Evolutionary conservation across 305 asterid genomes (phyloP).

Genomic region (Rubia peregrina): DNA sequence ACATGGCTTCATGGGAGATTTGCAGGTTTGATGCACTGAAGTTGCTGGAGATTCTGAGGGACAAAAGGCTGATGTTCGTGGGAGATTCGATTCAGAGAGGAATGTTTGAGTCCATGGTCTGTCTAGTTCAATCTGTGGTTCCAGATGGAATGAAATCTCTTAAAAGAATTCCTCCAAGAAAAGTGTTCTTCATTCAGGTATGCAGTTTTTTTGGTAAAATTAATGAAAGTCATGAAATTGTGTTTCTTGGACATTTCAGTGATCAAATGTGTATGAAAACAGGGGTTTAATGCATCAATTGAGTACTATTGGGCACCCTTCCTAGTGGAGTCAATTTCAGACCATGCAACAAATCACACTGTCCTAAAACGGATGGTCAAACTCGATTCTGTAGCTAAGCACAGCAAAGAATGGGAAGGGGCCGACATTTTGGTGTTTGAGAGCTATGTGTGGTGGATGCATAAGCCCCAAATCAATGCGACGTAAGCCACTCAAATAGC

Average conservation of each 20-base stretch:
- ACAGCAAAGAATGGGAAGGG: constrained; percentile 64
- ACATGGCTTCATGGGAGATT: neutral
- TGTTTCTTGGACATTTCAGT: neutral
- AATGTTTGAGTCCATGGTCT: constrained; percentile 95
- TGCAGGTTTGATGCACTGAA: constrained; percentile 71
- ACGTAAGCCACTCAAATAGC: constrained; percentile 35
- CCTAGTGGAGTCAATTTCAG: constrained; percentile 77
- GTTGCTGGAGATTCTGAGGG: constrained; percentile 70
- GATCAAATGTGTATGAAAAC: constrained; percentile 11
- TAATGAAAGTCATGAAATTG: neutral
- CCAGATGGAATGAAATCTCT: constrained; percentile 50
- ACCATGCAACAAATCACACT: constrained; percentile 77
- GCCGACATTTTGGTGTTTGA: constrained; percentile 67
- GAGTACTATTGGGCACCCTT: constrained; percentile 99
- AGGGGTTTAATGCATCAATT: constrained; percentile 76
- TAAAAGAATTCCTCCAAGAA: constrained; percentile 65
- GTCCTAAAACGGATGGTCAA: constrained; percentile 62
- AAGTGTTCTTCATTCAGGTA: constrained; percentile 71
- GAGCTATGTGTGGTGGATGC: constrained; percentile 98
- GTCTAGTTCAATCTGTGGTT: constrained; percentile 61
- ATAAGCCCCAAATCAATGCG: constrained; percentile 69
- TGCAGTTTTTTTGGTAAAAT: neutral
- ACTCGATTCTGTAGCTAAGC: constrained; percentile 72
- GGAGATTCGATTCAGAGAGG: constrained; percentile 94
- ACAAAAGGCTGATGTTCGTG: constrained; percentile 78